Conservation (phyloP, 306 rosid genomes). For the Vachellia collinsii region DNA sequence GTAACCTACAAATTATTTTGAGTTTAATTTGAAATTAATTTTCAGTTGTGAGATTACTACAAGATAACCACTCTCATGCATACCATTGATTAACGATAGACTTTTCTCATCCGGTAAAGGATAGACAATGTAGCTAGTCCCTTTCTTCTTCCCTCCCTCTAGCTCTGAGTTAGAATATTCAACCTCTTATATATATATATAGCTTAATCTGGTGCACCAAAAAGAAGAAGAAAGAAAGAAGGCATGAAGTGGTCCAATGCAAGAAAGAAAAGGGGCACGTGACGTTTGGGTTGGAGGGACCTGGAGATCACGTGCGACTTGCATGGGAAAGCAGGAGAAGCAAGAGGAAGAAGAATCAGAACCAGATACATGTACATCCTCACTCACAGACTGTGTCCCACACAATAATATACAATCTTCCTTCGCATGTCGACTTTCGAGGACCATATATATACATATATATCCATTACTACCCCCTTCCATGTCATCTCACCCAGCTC, state of each 20-base stretch:
- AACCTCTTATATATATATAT: background rate
- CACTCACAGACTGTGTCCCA: background rate
- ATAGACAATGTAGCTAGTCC: background rate
- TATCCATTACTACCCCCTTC: background rate
- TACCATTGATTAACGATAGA: no score
- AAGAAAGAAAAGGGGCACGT: constrained; percentile 29
- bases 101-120: no score
- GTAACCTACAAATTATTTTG: no score
- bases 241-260: background rate
- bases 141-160: background rate
- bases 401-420: background rate
- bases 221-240: background rate
- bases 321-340: background rate
- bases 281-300: constrained; percentile 19
- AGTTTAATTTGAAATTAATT: background rate
- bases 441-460: background rate
- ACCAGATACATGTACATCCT: background rate
- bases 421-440: background rate
- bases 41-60: background rate
- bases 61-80: background rate
- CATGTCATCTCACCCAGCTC: background rate
- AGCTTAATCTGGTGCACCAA: background rate
- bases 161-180: no score
- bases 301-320: constrained; percentile 32
- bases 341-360: background rate